Evolutionary conservation across 2,329 filamentous ascomycete species (phyloP).

Genomic region (Zelopaecilomyces penicillatus): DNA sequence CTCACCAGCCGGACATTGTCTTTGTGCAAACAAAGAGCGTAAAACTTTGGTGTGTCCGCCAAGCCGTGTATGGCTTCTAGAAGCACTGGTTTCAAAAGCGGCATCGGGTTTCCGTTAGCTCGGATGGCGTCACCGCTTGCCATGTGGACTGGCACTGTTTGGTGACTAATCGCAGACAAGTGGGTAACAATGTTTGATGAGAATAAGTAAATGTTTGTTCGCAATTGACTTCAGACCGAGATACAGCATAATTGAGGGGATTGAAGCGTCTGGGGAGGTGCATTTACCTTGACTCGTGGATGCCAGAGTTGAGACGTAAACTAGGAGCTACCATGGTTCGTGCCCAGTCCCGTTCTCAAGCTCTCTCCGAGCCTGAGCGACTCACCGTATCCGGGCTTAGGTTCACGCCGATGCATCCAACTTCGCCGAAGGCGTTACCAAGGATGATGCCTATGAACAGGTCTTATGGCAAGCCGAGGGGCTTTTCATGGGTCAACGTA

Average conservation of each 20-base stretch:
- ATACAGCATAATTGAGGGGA: too few species aligned
- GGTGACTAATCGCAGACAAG: not conserved
- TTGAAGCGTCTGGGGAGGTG: too few species aligned
- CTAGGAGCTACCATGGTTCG: slow-evolving; percentile 5
- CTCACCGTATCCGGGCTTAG: slow-evolving; percentile 26
- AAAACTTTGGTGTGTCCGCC: too few species aligned
- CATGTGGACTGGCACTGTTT: not conserved
- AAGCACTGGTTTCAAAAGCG: not conserved
- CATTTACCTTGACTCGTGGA: not conserved
- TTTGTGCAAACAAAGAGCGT: too few species aligned
- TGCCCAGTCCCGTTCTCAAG: not conserved
- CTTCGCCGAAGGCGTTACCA: slow-evolving; percentile 58
- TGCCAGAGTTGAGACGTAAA: not conserved
- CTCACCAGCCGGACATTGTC: too few species aligned
- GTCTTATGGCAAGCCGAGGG: slow-evolving; percentile 62
- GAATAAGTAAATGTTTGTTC: too few species aligned
- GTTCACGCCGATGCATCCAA: slow-evolving; percentile 74
- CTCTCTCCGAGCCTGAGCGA: not conserved
- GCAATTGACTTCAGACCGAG: too few species aligned
- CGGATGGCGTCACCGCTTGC: slow-evolving; percentile 9
- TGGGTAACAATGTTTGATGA: too few species aligned
- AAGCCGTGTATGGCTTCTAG: too few species aligned
- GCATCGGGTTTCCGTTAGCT: not conserved
- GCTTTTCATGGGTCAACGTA: slow-evolving; percentile 63
- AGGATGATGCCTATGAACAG: slow-evolving; percentile 66